These are phyloP conservation scores for Grosmannia huntii DNA, from an alignment of 2,329 filamentous ascomycete genomes.

Conservation along the genomic window DNA sequence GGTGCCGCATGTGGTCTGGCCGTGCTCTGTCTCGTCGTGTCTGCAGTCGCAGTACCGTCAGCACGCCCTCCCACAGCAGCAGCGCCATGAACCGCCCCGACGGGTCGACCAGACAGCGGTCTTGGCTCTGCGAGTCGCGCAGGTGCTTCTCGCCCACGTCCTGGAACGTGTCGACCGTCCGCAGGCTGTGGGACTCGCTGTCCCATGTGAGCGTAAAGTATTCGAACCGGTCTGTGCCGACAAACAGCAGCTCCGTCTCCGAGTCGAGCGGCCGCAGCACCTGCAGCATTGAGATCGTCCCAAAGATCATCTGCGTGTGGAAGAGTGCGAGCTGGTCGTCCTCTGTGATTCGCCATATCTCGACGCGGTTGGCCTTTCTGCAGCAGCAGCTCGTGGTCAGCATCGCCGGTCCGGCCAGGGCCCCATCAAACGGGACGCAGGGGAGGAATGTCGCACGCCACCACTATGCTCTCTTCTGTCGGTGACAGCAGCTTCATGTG, in stretches of 20 bases:
- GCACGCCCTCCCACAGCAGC: constrained; percentile 47
- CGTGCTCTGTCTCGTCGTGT: constrained; percentile 30
- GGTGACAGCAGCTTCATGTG: constrained; percentile 62
- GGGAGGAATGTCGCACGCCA: constrained; percentile 49
- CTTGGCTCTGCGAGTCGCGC: constrained; percentile 70
- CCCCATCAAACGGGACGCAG: neutral
- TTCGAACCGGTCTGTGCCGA: constrained; percentile 79
- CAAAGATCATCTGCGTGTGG: constrained; percentile 63
- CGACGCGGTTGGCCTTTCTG: constrained; percentile 74
- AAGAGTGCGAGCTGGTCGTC: constrained; percentile 54
- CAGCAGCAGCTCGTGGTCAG: neutral
- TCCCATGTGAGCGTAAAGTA: constrained; percentile 92
- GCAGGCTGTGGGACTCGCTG: constrained; percentile 33
- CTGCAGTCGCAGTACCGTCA: constrained; percentile 40
- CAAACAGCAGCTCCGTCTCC: constrained; percentile 71
- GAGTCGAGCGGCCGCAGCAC: constrained; percentile 64
- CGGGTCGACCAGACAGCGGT: constrained; percentile 75
- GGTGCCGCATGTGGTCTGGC: constrained; percentile 29
- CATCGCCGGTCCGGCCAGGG: neutral
- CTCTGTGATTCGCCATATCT: constrained; percentile 61
- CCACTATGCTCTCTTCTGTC: constrained; percentile 68
- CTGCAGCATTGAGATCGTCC: constrained; percentile 75
- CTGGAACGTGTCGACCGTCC: constrained; percentile 36
- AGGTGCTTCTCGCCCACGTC: constrained; percentile 46
- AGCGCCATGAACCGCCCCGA: constrained; percentile 48